These are phyloP conservation scores for Exophiala spinifera DNA, from an alignment of 2,329 filamentous ascomycete species.

Conservation along the genomic window DNA sequence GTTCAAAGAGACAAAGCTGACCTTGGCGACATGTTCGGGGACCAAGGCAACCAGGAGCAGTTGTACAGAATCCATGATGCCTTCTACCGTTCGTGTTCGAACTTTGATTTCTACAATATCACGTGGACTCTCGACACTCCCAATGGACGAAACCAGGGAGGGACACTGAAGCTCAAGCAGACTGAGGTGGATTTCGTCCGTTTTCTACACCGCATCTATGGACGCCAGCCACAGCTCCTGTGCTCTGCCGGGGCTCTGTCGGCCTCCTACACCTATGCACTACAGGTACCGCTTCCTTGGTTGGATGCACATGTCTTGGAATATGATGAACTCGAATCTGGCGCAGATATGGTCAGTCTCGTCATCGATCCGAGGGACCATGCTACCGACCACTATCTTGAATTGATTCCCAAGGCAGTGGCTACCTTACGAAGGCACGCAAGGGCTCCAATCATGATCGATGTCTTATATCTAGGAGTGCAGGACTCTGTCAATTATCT, in stretches of 20 bases:
- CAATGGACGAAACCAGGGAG: neutral
- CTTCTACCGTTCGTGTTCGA: conserved; percentile 65
- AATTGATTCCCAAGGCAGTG: conserved; percentile 5
- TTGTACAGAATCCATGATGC: conserved; percentile 15
- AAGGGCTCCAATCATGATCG: conserved; percentile 26
- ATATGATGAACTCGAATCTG: conserved; percentile 22
- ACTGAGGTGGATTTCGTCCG: conserved; percentile 25
- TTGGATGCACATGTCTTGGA: conserved; percentile 12
- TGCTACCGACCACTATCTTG: conserved; percentile 2
- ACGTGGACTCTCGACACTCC: neutral
- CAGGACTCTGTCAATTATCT: conserved; percentile 22
- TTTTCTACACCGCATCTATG: conserved; percentile 25
- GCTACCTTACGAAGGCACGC: conserved; percentile 21
- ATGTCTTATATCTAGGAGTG: conserved; percentile 11
- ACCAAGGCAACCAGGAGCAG: conserved; percentile 51
- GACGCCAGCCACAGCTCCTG: conserved; percentile 8
- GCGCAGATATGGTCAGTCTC: conserved; percentile 26
- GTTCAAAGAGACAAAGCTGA: conserved; percentile 63
- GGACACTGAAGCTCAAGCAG: conserved; percentile 24
- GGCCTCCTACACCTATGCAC: conserved; percentile 23
- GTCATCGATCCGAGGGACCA: conserved; percentile 6
- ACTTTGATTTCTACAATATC: conserved; percentile 74
- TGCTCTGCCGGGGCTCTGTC: conserved; percentile 22
- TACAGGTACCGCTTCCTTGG: conserved; percentile 19
- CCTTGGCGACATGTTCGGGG: conserved; percentile 61